A percentile compares a stretch with the other conserved stretches of the same genome.
phyloP scores from a whole-genome alignment of 23 red algal species.

The Gracilaria domingensis region DNA sequence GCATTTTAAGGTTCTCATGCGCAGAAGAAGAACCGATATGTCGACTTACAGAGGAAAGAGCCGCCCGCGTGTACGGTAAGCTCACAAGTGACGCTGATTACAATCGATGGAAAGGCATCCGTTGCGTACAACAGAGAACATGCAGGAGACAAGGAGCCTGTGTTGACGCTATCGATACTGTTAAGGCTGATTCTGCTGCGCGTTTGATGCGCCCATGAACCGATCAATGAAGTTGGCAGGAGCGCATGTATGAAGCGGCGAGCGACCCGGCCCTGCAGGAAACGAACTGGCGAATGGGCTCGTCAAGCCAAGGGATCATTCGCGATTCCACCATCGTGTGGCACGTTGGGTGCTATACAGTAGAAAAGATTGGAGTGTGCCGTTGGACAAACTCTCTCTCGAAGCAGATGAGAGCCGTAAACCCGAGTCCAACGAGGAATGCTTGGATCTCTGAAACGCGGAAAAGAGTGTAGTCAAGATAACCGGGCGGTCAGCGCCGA shows the following conservation, averaged over 20 bases:
- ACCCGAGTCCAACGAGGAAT: conserved; percentile 93
- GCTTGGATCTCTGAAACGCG: conserved; percentile 90
- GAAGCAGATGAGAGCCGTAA: conserved; percentile 76
- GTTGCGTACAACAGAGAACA: conserved; percentile 99
- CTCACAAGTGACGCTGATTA: conserved; percentile 83
- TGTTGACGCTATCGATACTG: conserved; percentile 96
- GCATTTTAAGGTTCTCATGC: conserved; percentile 97
- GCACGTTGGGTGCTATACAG: conserved; percentile 82
- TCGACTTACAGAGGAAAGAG: conserved; percentile 86
- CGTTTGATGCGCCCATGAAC: conserved; percentile 91
- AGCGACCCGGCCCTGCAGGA: conserved; percentile 93
- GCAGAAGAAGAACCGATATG: conserved; percentile 99
- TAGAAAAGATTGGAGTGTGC: conserved; percentile 47
- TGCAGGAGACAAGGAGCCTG: conserved; percentile 99
- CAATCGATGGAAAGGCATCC: conserved; percentile 96
- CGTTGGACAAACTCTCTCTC: conserved; percentile 81
- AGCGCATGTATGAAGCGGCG: conserved; percentile 88
- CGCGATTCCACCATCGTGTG: conserved; percentile 97
- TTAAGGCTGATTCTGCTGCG: conserved; percentile 77
- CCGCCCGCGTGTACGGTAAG: conserved; percentile 87
- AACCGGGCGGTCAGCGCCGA: conserved; percentile 87
- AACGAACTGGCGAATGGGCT: conserved; percentile 99
- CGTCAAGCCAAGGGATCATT: conserved; percentile 93
- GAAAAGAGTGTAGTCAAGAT: conserved; percentile 82
- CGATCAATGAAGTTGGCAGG: conserved; percentile 79